Evolutionary conservation across 768 basidiomycete genomes (phyloP).

Genomic region (Boletus rex-veris): DNA sequence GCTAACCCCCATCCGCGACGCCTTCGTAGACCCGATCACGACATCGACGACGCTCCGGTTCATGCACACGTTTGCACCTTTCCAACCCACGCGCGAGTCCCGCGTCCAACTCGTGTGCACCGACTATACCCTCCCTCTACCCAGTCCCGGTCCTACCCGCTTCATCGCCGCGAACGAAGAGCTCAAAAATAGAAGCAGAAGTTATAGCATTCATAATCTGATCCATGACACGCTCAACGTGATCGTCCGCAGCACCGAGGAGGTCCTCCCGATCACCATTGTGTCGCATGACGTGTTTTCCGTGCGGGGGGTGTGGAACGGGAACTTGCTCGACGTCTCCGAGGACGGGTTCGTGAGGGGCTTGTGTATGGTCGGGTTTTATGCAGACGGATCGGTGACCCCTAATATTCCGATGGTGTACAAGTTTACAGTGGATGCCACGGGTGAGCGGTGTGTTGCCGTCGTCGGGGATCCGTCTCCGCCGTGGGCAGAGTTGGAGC

Average conservation of each 20-base stretch:
- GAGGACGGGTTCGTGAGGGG: slow-evolving; percentile 17
- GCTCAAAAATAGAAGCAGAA: background rate
- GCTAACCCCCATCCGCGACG: slow-evolving; percentile 13
- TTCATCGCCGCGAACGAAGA: background rate
- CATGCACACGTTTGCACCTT: slow-evolving; percentile 9
- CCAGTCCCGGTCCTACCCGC: background rate
- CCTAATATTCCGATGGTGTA: background rate
- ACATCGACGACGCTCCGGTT: slow-evolving; percentile 20
- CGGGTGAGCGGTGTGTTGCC: slow-evolving; percentile 6
- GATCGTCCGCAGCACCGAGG: slow-evolving; percentile 6
- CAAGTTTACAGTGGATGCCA: slow-evolving; percentile 21
- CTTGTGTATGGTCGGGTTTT: background rate
- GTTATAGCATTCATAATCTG: background rate
- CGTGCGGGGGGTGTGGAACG: slow-evolving; percentile 9
- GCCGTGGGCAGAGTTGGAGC: slow-evolving; percentile 2
- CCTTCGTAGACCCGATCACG: slow-evolving; percentile 6
- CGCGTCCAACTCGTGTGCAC: slow-evolving; percentile 12
- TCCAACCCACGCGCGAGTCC: background rate
- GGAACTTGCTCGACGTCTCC: slow-evolving; percentile 15
- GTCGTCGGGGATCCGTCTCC: slow-evolving; percentile 13
- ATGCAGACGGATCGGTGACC: background rate
- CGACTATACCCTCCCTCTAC: slow-evolving; percentile 11
- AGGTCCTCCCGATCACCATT: slow-evolving; percentile 7
- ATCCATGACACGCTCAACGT: background rate
- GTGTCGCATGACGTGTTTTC: slow-evolving; percentile 10